Conservation (phyloP, 192 early-diverging fungal species). For the Allomyces arbusculus region DNA sequence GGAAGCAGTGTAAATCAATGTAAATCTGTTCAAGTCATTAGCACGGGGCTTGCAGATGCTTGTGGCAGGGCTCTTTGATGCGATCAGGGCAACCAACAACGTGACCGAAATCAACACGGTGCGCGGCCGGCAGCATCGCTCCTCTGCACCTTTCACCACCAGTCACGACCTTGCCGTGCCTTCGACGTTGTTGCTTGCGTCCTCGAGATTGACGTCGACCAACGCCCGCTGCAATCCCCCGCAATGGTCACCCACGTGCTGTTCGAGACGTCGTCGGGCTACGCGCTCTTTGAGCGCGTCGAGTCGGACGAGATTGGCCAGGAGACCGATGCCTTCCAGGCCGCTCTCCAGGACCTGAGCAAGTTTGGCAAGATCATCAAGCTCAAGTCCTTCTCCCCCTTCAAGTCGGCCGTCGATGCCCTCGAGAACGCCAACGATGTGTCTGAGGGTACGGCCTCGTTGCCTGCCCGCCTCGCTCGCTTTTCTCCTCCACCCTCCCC, state of each 20-base stretch:
- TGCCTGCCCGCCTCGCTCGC: not conserved
- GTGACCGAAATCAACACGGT: too few relatives aligned
- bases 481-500: not conserved
- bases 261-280: constrained; percentile 89
- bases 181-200: too few relatives aligned
- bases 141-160: too few relatives aligned
- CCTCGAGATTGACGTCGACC: too few relatives aligned
- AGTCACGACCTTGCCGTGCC: too few relatives aligned
- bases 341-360: constrained; percentile 57
- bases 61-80: too few relatives aligned
- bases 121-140: too few relatives aligned
- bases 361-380: constrained; percentile 81
- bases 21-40: too few relatives aligned
- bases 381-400: constrained; percentile 87
- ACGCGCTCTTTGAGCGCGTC: constrained; percentile 83
- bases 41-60: too few relatives aligned
- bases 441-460: constrained; percentile 58
- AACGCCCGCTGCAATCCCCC: too few relatives aligned
- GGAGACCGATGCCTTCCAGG: constrained; percentile 74
- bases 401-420: constrained; percentile 90
- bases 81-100: too few relatives aligned
- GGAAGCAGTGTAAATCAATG: too few relatives aligned
- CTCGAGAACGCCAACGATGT: constrained; percentile 96
- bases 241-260: constrained; percentile 40
- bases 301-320: constrained; percentile 88